A percentile compares a stretch with the other conserved stretches of the same genome.
Evolutionary conservation across 129 eudicot genomes (phyloP).

Genomic region (Helichrysum umbraculigerum): DNA sequence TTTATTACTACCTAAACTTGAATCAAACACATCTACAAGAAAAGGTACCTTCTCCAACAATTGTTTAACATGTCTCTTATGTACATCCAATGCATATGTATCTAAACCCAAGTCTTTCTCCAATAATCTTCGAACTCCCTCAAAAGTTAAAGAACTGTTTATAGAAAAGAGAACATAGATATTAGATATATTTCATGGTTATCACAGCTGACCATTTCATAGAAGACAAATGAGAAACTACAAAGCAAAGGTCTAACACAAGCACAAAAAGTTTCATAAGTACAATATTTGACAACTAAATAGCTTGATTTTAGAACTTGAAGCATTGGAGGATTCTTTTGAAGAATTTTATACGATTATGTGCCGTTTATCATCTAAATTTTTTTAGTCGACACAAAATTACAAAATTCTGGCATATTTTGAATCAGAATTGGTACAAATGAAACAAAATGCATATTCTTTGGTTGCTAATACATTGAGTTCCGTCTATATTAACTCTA

Average conservation of each 20-base stretch:
- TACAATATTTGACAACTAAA: not conserved
- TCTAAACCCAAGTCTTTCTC: constrained; percentile 84
- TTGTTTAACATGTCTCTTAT: constrained; percentile 63
- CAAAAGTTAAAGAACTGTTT: constrained; percentile 79
- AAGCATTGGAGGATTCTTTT: not conserved
- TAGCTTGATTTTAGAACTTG: not conserved
- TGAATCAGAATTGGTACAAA: not conserved
- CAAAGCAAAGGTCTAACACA: not conserved
- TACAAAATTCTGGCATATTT: not conserved
- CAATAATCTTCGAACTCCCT: constrained; percentile 67
- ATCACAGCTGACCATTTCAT: constrained; percentile 5
- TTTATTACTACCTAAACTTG: no score
- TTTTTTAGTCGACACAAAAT: not conserved
- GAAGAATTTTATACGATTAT: not conserved
- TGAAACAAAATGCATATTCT: not conserved
- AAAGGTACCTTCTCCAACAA: constrained; percentile 61
- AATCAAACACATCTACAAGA: not conserved
- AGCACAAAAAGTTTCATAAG: constrained; percentile 2
- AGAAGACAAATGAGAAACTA: not conserved
- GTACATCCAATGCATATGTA: constrained; percentile 67
- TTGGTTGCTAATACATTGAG: not conserved
- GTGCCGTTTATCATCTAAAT: not conserved
- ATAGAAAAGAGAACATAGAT: not conserved
- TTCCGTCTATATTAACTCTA: not conserved
- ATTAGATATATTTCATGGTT: constrained; percentile 18